These are phyloP conservation scores for Entomortierella parvispora DNA, from an alignment of 192 early-diverging fungal species.

Conservation along the genomic window DNA sequence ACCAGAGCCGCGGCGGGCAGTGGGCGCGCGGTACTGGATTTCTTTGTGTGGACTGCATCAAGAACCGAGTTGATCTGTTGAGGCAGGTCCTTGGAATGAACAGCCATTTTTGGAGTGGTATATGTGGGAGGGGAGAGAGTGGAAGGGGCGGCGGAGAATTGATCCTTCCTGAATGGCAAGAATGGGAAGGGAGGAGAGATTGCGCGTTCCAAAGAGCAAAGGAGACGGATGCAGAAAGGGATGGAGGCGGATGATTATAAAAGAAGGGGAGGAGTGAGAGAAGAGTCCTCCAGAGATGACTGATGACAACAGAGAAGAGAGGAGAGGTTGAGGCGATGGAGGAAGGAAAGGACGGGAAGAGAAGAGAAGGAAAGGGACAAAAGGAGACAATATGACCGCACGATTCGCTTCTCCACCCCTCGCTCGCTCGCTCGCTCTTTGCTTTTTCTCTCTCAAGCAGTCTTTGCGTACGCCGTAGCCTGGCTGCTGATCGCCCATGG, in stretches of 20 bases:
- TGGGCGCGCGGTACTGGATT: conserved; percentile 21
- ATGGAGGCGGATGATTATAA: not conserved
- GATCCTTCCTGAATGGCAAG: not conserved
- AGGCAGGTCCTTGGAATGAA: conserved; percentile 52
- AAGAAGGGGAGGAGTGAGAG: not conserved
- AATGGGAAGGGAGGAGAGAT: not conserved
- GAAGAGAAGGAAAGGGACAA: conserved; percentile 2
- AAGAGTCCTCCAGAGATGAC: not conserved
- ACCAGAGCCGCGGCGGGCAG: conserved; percentile 45
- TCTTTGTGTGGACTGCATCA: conserved; percentile 35
- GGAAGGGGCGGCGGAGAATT: not conserved
- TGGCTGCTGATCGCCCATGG: no score
- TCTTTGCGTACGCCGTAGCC: no score
- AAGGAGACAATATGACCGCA: not conserved
- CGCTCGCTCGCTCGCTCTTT: no score
- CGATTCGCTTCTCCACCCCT: no score
- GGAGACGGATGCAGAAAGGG: not conserved
- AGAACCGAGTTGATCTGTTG: conserved; percentile 52
- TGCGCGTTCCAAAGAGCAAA: not conserved
- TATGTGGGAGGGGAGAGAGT: not conserved
- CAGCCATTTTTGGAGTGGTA: conserved; percentile 17
- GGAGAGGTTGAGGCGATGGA: not conserved
- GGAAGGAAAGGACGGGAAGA: not conserved
- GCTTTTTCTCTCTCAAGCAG: no score
- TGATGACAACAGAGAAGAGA: not conserved